Evolutionary conservation across 306 rosid species (phyloP).

Genomic region (Carpinus fangiana): DNA sequence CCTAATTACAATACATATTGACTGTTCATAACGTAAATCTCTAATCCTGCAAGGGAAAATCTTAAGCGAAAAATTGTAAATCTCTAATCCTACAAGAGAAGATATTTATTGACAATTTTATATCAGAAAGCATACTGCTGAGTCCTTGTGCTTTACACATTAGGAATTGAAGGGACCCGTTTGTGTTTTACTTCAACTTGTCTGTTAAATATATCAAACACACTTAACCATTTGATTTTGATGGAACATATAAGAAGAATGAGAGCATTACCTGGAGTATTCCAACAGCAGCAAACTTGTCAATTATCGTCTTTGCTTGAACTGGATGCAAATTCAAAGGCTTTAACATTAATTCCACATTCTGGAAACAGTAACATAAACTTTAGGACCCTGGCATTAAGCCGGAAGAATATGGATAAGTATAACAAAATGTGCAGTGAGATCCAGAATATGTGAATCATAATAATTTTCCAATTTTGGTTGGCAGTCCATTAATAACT

Average conservation of each 20-base stretch:
- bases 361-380: constrained; percentile 42
- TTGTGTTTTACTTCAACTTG: neutral
- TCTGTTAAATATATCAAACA: neutral
- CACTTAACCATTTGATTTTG: neutral
- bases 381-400: neutral
- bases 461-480: neutral
- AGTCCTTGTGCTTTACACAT: neutral
- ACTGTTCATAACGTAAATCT: neutral
- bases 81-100: neutral
- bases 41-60: neutral
- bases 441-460: neutral
- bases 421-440: neutral
- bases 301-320: constrained; percentile 55
- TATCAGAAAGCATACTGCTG: neutral
- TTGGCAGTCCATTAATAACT: neutral
- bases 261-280: constrained; percentile 69
- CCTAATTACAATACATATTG: neutral
- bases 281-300: constrained; percentile 95
- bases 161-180: neutral
- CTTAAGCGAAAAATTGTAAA: neutral
- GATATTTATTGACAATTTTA: neutral
- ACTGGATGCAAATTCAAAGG: constrained; percentile 54
- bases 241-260: constrained; percentile 4
- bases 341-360: constrained; percentile 57
- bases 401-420: neutral